phyloP scores from a whole-genome alignment of 208 protist species.

The Acanthamoeba quina region DNA sequence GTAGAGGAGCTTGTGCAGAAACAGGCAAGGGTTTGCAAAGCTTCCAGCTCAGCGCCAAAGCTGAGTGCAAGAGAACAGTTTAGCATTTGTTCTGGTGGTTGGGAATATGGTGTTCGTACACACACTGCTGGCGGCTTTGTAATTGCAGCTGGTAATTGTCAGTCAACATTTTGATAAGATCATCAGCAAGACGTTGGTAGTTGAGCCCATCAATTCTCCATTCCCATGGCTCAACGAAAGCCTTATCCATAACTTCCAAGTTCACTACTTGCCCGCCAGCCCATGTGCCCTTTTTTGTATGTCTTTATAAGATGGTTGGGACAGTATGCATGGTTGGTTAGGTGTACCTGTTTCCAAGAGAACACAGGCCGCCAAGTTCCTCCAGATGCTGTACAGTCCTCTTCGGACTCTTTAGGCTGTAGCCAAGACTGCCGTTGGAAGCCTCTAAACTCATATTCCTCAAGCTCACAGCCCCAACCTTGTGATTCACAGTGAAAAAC shows the following conservation, averaged over 20 bases:
- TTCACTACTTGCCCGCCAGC: not conserved
- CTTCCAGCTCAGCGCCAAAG: not conserved
- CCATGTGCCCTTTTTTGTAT: not conserved
- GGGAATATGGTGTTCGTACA: too few relatives aligned
- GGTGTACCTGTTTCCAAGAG: not conserved
- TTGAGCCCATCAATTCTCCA: not conserved
- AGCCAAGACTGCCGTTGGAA: not conserved
- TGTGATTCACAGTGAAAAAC: too few relatives aligned
- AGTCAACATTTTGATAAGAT: not conserved
- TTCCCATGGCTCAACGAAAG: not conserved
- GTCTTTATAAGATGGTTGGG: too few relatives aligned
- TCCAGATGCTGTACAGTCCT: not conserved
- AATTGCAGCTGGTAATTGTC: not conserved
- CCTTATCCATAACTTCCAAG: not conserved
- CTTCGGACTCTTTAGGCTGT: not conserved
- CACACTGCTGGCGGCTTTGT: constrained; percentile 6
- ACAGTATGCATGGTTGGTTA: too few relatives aligned
- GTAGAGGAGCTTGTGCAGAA: not conserved
- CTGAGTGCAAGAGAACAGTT: too few relatives aligned
- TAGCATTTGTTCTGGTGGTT: too few relatives aligned
- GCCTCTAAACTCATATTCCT: not conserved
- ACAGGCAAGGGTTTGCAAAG: not conserved
- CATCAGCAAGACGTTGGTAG: not conserved
- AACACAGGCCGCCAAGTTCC: not conserved
- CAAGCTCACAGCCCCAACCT: not conserved